These are phyloP conservation scores for Medicago arabica DNA, from an alignment of 306 rosid genomes.

Conservation along the genomic window DNA sequence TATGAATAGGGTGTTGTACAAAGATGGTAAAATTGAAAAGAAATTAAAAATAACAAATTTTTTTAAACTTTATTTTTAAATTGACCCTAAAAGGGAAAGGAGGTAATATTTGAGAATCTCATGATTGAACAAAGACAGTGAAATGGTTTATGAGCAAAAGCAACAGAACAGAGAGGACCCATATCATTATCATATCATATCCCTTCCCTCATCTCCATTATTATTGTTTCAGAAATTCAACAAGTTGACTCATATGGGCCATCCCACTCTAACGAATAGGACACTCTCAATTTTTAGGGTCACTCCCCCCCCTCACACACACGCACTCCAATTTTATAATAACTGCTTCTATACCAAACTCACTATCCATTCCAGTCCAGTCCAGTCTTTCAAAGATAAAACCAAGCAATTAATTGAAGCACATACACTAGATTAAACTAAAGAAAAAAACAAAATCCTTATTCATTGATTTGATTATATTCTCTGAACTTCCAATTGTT, in stretches of 20 bases:
- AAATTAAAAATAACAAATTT: no score
- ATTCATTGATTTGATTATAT: not conserved
- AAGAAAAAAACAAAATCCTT: not conserved
- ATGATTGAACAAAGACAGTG: conserved; percentile 52
- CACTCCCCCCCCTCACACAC: conserved; percentile 24
- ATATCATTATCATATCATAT: conserved; percentile 10
- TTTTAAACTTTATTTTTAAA: no score
- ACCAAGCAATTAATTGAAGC: conserved; percentile 16
- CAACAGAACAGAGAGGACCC: conserved; percentile 45
- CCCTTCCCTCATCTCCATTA: conserved; percentile 37
- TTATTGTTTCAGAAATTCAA: conserved; percentile 53
- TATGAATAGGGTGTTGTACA: no score
- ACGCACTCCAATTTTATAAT: not conserved
- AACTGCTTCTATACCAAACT: conserved; percentile 41
- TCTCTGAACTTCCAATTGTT: no score
- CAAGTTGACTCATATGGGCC: conserved; percentile 56
- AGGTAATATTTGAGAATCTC: conserved; percentile 43
- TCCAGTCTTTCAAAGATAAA: conserved; percentile 2
- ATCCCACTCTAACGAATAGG: conserved; percentile 33
- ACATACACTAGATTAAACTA: no score
- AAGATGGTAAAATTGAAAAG: no score
- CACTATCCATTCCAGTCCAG: conserved; percentile 4
- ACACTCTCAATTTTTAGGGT: conserved; percentile 29
- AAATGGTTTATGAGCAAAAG: conserved; percentile 38
- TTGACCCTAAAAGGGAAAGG: no score